These are phyloP conservation scores for Curvularia sp. DNA, from an alignment of 2,329 filamentous ascomycete species.

Conservation along the genomic window DNA sequence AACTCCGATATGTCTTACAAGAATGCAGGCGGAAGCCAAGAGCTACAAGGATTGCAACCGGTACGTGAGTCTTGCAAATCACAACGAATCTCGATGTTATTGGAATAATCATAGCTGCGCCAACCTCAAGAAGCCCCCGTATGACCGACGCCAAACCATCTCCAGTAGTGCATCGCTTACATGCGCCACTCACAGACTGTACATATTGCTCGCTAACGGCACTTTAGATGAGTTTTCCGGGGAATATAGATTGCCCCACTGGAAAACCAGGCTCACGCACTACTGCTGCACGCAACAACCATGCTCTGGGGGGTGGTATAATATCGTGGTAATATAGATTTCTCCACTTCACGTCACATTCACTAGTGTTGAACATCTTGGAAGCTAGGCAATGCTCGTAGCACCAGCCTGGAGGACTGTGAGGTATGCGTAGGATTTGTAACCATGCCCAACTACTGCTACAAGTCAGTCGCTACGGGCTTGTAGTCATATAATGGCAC, in stretches of 20 bases:
- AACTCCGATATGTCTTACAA: neutral
- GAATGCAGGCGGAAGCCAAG: neutral
- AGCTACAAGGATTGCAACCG: neutral
- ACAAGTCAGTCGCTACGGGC: conserved; percentile 8
- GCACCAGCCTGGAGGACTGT: conserved; percentile 9
- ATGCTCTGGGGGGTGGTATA: conserved; percentile 9
- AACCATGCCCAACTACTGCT: conserved; percentile 13
- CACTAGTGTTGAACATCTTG: neutral
- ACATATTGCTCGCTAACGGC: conserved; percentile 30
- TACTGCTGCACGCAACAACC: conserved; percentile 4
- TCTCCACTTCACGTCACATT: conserved; percentile 5
- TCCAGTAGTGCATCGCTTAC: neutral
- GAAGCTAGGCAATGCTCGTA: conserved; percentile 9
- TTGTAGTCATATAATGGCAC: conserved; percentile 15
- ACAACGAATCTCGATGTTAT: neutral
- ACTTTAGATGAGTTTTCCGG: conserved; percentile 23
- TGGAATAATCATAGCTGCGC: neutral
- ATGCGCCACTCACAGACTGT: neutral
- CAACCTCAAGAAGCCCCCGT: neutral
- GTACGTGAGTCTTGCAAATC: neutral
- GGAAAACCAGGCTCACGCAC: conserved; percentile 15
- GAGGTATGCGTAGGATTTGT: conserved; percentile 7
- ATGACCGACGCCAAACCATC: neutral
- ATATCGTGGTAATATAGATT: conserved; percentile 28
- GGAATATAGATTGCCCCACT: conserved; percentile 27